Percentiles rank a stretch among this genome's conserved stretches.
Evolutionary conservation across 1,284 basidiomycete species (phyloP).

Genomic region (Blastosporella zonata): DNA sequence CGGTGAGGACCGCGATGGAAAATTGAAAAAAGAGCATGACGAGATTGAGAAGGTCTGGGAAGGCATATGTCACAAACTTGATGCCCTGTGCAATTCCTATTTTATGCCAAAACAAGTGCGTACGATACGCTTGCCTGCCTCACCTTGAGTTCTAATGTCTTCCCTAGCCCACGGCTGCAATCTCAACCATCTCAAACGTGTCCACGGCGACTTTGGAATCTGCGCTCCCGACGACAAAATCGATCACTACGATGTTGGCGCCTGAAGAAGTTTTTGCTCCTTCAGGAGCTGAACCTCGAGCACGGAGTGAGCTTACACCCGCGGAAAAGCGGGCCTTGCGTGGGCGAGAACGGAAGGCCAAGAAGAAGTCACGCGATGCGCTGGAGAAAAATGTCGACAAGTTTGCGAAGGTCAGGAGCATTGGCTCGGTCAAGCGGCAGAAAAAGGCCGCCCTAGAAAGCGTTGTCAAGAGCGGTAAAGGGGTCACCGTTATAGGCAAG

Average conservation of each 20-base stretch:
- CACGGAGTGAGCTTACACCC: conserved; percentile 82
- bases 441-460: conserved; percentile 79
- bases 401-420: conserved; percentile 48
- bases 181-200: conserved; percentile 84
- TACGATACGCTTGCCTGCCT: conserved; percentile 19
- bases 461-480: conserved; percentile 81
- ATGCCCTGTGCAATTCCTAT: conserved; percentile 93
- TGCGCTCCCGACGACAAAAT: conserved; percentile 81
- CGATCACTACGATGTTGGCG: conserved; percentile 80
- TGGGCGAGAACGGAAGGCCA: conserved; percentile 73
- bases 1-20: conserved; percentile 83
- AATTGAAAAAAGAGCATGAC: conserved; percentile 85
- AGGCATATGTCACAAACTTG: conserved; percentile 84
- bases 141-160: conserved; percentile 5
- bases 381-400: conserved; percentile 69
- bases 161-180: conserved; percentile 83
- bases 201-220: conserved; percentile 88
- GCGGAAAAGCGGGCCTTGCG: conserved; percentile 76
- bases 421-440: conserved; percentile 65
- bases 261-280: conserved; percentile 90
- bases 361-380: conserved; percentile 68
- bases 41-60: conserved; percentile 86
- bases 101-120: conserved; percentile 92
- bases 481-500: conserved; percentile 87
- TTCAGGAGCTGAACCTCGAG: conserved; percentile 49